Percentiles rank a stretch among this genome's conserved stretches.
phyloP scores from a whole-genome alignment of 2,329 filamentous ascomycete genomes.

The Cercospora nicotianae region DNA sequence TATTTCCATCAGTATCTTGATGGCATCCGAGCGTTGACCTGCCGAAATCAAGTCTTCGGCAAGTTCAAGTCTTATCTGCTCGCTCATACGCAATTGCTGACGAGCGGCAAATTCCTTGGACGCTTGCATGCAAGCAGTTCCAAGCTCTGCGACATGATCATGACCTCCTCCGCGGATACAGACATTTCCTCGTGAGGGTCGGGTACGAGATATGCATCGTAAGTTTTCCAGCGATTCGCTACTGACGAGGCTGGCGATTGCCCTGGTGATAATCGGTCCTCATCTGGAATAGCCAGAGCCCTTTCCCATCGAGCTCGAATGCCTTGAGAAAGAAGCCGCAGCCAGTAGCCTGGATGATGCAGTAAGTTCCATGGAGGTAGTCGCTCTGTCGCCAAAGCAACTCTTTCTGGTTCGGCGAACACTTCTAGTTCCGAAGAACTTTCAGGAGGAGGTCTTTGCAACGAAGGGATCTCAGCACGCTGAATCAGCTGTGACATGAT shows the following conservation, averaged over 20 bases:
- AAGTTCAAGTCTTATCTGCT: slow-evolving; percentile 56
- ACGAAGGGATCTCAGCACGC: slow-evolving; percentile 51
- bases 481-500: slow-evolving; percentile 62
- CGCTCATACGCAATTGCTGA: slow-evolving; percentile 55
- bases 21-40: slow-evolving; percentile 53
- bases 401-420: slow-evolving; percentile 54
- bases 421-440: slow-evolving; percentile 30
- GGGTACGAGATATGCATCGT: slow-evolving; percentile 62
- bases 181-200: slow-evolving; percentile 59
- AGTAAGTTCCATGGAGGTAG: slow-evolving; percentile 59
- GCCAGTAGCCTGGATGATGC: slow-evolving; percentile 65
- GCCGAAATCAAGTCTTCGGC: slow-evolving; percentile 55
- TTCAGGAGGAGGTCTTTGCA: slow-evolving; percentile 33
- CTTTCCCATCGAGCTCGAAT: slow-evolving; percentile 52
- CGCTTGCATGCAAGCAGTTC: slow-evolving; percentile 51
- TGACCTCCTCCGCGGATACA: slow-evolving; percentile 46
- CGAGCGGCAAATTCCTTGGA: slow-evolving; percentile 52
- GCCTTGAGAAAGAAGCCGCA: slow-evolving; percentile 55
- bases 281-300: slow-evolving; percentile 58
- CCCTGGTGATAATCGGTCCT: slow-evolving; percentile 57
- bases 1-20: slow-evolving; percentile 52
- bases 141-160: slow-evolving; percentile 55
- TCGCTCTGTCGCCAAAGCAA: slow-evolving; percentile 50
- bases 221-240: slow-evolving; percentile 53
- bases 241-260: slow-evolving; percentile 58